phyloP scores from a whole-genome alignment of 2,329 filamentous ascomycete species.

The Botryosphaeria dothidea region DNA sequence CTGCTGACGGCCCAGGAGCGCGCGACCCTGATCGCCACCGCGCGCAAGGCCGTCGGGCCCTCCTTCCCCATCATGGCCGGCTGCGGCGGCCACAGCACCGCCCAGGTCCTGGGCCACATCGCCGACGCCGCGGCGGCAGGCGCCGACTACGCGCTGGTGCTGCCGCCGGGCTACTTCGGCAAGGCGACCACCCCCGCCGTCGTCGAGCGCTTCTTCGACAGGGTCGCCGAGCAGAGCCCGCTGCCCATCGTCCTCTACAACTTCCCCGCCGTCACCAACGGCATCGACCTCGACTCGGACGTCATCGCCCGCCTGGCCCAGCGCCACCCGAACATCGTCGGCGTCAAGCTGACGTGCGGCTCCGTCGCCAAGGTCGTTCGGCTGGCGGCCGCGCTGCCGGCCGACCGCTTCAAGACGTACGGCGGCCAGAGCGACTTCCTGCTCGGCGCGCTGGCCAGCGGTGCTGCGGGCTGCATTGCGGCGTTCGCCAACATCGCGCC shows the following conservation, averaged over 20 bases:
- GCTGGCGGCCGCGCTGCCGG: constrained; percentile 53
- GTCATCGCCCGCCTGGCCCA: constrained; percentile 59
- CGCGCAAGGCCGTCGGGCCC: constrained; percentile 44
- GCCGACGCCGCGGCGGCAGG: constrained; percentile 42
- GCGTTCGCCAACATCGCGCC: constrained; percentile 61
- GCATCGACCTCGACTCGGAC: constrained; percentile 68
- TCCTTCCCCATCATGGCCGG: constrained; percentile 47
- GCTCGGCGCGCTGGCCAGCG: constrained; percentile 55
- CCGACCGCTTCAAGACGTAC: constrained; percentile 64
- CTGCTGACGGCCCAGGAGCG: constrained; percentile 48
- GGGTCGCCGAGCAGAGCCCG: constrained; percentile 59
- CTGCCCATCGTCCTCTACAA: constrained; percentile 72
- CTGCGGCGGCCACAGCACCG: constrained; percentile 45
- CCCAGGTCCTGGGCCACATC: constrained; percentile 46
- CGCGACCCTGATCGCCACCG: constrained; percentile 38
- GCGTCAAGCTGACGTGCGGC: constrained; percentile 73
- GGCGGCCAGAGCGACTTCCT: constrained; percentile 75
- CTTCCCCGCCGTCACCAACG: constrained; percentile 67
- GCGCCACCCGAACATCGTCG: constrained; percentile 63
- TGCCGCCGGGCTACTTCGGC: constrained; percentile 50
- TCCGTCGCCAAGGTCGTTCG: constrained; percentile 71
- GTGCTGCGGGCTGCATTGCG: constrained; percentile 57
- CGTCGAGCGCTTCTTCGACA: constrained; percentile 44
- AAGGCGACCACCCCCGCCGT: constrained; percentile 44
- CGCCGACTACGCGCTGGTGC: constrained; percentile 45